Evolutionary conservation across 768 basidiomycete species (phyloP).

Genomic region (Clitopilus hobsonii): DNA sequence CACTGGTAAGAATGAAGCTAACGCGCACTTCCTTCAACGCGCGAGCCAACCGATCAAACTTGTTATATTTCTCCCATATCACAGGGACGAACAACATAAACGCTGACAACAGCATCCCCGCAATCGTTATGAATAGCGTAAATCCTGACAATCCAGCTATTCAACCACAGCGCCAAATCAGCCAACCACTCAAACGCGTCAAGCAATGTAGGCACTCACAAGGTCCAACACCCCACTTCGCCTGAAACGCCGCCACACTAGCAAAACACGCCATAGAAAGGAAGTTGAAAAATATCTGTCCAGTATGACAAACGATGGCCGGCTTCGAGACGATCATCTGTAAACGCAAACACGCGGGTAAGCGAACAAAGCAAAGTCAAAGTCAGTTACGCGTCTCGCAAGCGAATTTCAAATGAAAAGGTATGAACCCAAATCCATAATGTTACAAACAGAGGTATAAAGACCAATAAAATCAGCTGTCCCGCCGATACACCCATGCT

Average conservation of each 20-base stretch:
- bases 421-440: constrained; percentile 69
- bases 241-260: constrained; percentile 84
- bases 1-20: constrained; percentile 74
- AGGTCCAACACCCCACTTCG: constrained; percentile 77
- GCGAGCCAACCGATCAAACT: constrained; percentile 68
- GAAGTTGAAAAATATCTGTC: constrained; percentile 90
- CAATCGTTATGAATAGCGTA: constrained; percentile 73
- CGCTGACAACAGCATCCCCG: constrained; percentile 66
- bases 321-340: constrained; percentile 90
- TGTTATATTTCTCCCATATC: constrained; percentile 82
- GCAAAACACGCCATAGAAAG: constrained; percentile 90
- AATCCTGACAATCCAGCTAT: constrained; percentile 85
- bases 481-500: constrained; percentile 33
- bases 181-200: not conserved
- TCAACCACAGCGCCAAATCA: constrained; percentile 8
- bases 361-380: constrained; percentile 6
- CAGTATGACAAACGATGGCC: constrained; percentile 68
- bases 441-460: constrained; percentile 61
- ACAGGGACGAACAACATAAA: constrained; percentile 79
- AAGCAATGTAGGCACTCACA: constrained; percentile 51
- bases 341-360: constrained; percentile 3
- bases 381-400: constrained; percentile 4
- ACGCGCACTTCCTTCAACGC: constrained; percentile 82
- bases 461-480: constrained; percentile 57
- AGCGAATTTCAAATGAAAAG: constrained; percentile 9